Evolutionary conservation across 2,329 filamentous ascomycete genomes (phyloP), one percentile per base, ranked within the genome.

Genomic region (Botryotinia globosa): DNA sequence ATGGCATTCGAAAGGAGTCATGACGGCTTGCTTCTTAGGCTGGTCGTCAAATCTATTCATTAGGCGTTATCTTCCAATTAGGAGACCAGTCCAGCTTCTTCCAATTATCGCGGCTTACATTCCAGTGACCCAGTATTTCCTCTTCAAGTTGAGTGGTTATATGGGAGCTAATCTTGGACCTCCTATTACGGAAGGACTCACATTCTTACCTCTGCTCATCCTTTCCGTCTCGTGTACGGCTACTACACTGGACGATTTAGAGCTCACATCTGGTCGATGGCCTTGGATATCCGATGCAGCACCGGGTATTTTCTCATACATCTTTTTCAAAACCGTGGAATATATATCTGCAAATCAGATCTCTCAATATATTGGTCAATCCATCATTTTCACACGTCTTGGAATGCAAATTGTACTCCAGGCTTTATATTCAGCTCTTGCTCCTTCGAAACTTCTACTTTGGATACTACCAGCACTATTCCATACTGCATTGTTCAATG

Each of bases 31-130:
- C 74, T 90, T 94, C 74, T 81, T 90, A 25, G 94, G 93, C 48
- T 93, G 93, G 87, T 87, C 92, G 14, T 85, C 87, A 39, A 92
- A 92, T 79, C 80, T 90, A 65, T 83, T 86, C 20, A 79, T 92
- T 54, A 83, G 82, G 71, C 82, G 84, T 42, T 80, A 83, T 14
- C 80, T 89, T 81, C 82, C 85, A 79, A 54, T 87, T 80, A 69
- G 44, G 44, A 81, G 85, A 80, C 81, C 87, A 73, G 78, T 83
- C 79, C 77, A 85, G 69, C 83, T 91, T 74, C 84, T 96, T 9
- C 92, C 94, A 5, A 82, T 97, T 14, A 83, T 96, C 59, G 92
- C 94, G 7, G 87, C 92, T 74, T 94, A 90, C 83, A 88, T 92
- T 37, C 94, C 94, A 0, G 84, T 88, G 14, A 81, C 91, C 25